Percentiles rank a stretch among this genome's conserved stretches.
Evolutionary conservation across 257 asterid genomes (phyloP).

Genomic region (Hygrophila difformis): DNA sequence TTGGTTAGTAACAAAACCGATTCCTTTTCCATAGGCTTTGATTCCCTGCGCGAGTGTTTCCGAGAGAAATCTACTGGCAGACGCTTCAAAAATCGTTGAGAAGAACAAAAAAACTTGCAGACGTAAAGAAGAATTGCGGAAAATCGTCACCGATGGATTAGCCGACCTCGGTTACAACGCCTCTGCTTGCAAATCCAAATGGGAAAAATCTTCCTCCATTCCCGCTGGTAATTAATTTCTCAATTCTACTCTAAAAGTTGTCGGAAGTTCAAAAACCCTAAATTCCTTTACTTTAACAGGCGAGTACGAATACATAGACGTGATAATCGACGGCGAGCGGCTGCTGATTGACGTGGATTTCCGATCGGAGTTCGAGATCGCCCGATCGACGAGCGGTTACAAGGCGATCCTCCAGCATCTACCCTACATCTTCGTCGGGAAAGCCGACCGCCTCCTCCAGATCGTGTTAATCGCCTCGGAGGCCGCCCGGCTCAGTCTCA

Average conservation of each 20-base stretch:
- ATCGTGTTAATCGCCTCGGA: slow-evolving; percentile 71
- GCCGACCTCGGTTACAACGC: slow-evolving; percentile 58
- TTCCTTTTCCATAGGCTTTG: slow-evolving; percentile 43
- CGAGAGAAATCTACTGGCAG: slow-evolving; percentile 84
- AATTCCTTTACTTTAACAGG: slow-evolving; percentile 24
- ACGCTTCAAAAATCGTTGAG: slow-evolving; percentile 64
- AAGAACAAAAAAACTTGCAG: slow-evolving; percentile 50
- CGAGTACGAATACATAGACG: slow-evolving; percentile 83
- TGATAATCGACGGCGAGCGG: slow-evolving; percentile 54
- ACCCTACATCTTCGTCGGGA: slow-evolving; percentile 77
- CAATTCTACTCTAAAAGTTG: neutral
- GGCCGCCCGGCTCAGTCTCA: slow-evolving; percentile 67
- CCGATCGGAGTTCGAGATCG: slow-evolving; percentile 87
- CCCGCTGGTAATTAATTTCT: slow-evolving; percentile 59
- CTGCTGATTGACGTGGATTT: slow-evolving; percentile 70
- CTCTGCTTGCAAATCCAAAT: slow-evolving; percentile 74
- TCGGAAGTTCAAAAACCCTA: too few species aligned
- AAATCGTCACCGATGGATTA: slow-evolving; percentile 56
- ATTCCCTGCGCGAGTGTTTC: slow-evolving; percentile 49
- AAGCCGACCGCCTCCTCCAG: slow-evolving; percentile 66
- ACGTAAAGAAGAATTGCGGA: slow-evolving; percentile 58
- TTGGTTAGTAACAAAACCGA: slow-evolving; percentile 10
- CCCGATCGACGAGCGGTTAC: slow-evolving; percentile 66
- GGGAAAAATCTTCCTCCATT: slow-evolving; percentile 70
- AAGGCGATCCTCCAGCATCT: slow-evolving; percentile 48